Base-by-base conservation (phyloP, 164 flowering plant genomes). In the Aristolochia californica region DNA sequence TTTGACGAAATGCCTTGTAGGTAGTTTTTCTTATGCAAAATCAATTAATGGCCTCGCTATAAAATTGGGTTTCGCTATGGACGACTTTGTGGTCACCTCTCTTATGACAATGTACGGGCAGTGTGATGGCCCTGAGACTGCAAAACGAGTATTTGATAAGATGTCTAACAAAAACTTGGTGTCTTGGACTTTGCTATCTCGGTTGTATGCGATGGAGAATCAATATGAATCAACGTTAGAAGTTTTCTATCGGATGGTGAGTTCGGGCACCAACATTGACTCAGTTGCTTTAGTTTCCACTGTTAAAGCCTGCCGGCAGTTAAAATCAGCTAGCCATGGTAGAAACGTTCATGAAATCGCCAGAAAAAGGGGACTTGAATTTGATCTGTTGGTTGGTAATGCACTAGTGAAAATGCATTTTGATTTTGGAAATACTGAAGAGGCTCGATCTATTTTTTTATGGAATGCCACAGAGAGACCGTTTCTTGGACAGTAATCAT, bases 401-500 rank as follows among this genome's bases (percentile, higher is more conserved):
- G 40, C 73, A 9, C 75, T 84, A 5, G 40, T 82, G 68, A 80
- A 75, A 69, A 79, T 87, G 95, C 82, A 34, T 54, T 22, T 83
- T 15, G 85, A 80, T 27, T 84, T 85, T 56, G 75, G 68, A 5
- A 69, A 76, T 50, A 45, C 83, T 14, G 59, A 63, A 34, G 80
- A 75, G 58, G 88, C 87, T 48, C 68, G 77, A 34, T 60, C 50
- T 21, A 62, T n/a, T 79, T 47, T 87, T 84, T 45, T 71, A 83
- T 61, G 54, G 50, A 5, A 80, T 84, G 80, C 62, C 61, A 4
- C 44, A 58, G 0, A 83, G 60, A 67, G 88, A 60, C 65, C 18
- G 72, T 84, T 58, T 74, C 95, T 5, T 87, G 88, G 88, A 84
- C 87, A 2, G 67, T 71, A 24, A 67, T 81, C 24, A 60, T 81